Evolutionary conservation across 2,329 filamentous ascomycete species (phyloP).

Genomic region (Plectosphaerella sp.): DNA sequence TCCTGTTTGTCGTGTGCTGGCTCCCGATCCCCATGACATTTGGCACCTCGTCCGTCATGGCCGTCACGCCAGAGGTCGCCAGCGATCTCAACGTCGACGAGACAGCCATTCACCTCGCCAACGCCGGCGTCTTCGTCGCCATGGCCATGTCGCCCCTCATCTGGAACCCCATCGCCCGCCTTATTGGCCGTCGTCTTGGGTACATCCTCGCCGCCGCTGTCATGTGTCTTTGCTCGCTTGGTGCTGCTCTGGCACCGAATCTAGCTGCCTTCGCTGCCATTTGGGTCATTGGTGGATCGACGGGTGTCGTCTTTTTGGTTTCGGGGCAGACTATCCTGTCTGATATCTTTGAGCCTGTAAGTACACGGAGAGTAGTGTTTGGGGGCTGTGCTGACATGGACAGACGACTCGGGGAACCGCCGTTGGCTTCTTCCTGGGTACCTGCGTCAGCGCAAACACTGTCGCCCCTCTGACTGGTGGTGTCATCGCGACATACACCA

Average conservation of each 20-base stretch:
- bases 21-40: constrained; percentile 61
- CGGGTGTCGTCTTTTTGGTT: constrained; percentile 10
- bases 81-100: constrained; percentile 59
- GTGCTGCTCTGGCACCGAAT: constrained; percentile 68
- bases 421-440: constrained; percentile 11
- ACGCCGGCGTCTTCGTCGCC: constrained; percentile 69
- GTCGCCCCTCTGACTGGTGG: constrained; percentile 41
- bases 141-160: constrained; percentile 69
- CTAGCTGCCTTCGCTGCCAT: constrained; percentile 51
- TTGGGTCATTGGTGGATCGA: constrained; percentile 11
- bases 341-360: constrained; percentile 12
- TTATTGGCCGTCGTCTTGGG: constrained; percentile 7
- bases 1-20: constrained; percentile 15
- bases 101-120: constrained; percentile 67
- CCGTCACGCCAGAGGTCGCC: constrained; percentile 72
- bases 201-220: constrained; percentile 52
- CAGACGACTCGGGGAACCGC: constrained; percentile 11
- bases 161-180: constrained; percentile 64
- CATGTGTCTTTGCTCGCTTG: constrained; percentile 67
- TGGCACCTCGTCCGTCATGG: constrained; percentile 67
- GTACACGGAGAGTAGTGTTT: neutral
- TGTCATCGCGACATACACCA: constrained; percentile 69
- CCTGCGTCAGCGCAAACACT: constrained; percentile 10
- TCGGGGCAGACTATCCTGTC: constrained; percentile 10
- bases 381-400: neutral